phyloP scores from a whole-genome alignment of 129 eudicot species.

The Pulicaria dysenterica region DNA sequence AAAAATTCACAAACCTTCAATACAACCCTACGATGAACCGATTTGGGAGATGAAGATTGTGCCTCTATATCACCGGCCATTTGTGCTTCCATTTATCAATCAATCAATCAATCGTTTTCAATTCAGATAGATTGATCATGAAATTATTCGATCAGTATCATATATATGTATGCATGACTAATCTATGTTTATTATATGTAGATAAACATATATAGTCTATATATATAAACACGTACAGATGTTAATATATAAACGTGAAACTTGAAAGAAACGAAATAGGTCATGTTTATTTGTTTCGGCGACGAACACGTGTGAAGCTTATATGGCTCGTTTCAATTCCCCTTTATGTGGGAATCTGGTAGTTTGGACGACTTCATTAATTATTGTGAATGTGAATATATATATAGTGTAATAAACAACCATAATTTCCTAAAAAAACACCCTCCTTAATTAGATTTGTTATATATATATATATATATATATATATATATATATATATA shows the following conservation, averaged over 20 bases:
- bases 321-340: background rate
- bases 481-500: no score
- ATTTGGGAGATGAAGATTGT: constrained; percentile 21
- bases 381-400: no score
- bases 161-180: background rate
- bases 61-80: constrained; percentile 53
- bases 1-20: constrained; percentile 44
- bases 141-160: background rate
- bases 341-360: constrained; percentile 7
- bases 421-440: no score
- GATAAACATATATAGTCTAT: background rate
- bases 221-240: background rate
- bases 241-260: background rate
- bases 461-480: no score
- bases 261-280: constrained; percentile 2
- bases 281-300: no score
- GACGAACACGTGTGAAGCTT: constrained; percentile 15
- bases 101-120: background rate
- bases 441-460: no score
- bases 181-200: background rate
- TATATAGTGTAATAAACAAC: no score
- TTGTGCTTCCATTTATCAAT: constrained; percentile 13
- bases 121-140: background rate
- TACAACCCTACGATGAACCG: constrained; percentile 42
- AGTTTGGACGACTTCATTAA: background rate